Percentiles rank a stretch among this genome's conserved stretches.
Conservation (phyloP, 1,139 yeast species). For the Kodamaea arcana region DNA sequence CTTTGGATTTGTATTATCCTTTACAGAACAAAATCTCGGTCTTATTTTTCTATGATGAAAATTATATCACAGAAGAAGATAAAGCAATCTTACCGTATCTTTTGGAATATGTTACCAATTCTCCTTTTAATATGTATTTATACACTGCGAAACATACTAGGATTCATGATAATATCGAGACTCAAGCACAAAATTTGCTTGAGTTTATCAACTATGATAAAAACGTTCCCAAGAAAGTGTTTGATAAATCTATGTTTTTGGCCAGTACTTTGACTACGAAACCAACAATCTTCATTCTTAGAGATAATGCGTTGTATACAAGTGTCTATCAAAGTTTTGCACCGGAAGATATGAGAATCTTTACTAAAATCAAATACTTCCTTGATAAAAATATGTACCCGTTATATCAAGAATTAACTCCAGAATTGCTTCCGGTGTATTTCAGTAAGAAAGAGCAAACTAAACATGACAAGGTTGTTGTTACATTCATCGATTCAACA, state of each 20-base stretch:
- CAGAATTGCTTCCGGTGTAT: constrained; percentile 29
- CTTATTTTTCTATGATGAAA: constrained; percentile 52
- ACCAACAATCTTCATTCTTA: constrained; percentile 60
- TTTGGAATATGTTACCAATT: constrained; percentile 52
- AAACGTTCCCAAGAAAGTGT: constrained; percentile 23
- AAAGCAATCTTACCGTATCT: constrained; percentile 55
- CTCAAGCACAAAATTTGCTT: constrained; percentile 42
- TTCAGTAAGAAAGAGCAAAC: constrained; percentile 27
- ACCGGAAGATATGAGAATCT: constrained; percentile 57
- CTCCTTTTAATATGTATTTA: constrained; percentile 52
- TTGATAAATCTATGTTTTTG: constrained; percentile 42
- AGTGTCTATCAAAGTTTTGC: constrained; percentile 56
- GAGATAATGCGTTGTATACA: constrained; percentile 51
- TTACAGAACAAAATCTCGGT: constrained; percentile 43
- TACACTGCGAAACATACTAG: constrained; percentile 48
- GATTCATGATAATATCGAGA: constrained; percentile 34
- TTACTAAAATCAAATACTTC: constrained; percentile 45
- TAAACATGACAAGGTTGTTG: constrained; percentile 43
- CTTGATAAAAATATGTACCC: constrained; percentile 47
- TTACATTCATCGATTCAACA: constrained; percentile 48
- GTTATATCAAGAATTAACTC: constrained; percentile 47
- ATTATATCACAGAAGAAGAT: constrained; percentile 55
- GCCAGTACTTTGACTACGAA: constrained; percentile 53
- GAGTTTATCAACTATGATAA: constrained; percentile 39
- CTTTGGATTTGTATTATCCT: constrained; percentile 36